phyloP scores from a whole-genome alignment of 208 protist genomes.

The Trichomonas vaginalis region DNA sequence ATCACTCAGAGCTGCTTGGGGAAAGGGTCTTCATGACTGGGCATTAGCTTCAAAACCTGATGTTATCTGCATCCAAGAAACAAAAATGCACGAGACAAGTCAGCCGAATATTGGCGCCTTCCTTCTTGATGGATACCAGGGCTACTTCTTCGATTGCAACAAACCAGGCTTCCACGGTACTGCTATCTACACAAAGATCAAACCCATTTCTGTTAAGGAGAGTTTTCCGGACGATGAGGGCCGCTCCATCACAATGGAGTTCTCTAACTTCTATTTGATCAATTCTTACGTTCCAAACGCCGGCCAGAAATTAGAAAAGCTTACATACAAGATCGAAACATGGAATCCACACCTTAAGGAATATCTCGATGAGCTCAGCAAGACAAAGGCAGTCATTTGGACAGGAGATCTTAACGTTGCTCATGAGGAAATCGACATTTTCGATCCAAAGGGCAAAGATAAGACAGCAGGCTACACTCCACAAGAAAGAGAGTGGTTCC shows the following conservation, averaged over 20 bases:
- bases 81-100: neutral
- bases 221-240: constrained; percentile 1
- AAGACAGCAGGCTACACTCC: constrained; percentile 2
- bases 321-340: neutral
- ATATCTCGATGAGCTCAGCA: neutral
- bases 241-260: neutral
- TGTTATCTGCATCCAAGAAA: neutral
- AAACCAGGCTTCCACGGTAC: neutral
- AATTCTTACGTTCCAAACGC: constrained; percentile 14
- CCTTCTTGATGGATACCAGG: neutral
- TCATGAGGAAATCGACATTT: neutral
- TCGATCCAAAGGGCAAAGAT: neutral
- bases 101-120: neutral
- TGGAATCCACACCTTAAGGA: neutral
- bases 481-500: neutral
- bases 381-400: neutral
- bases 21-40: neutral
- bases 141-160: neutral
- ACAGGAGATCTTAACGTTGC: constrained; percentile 20
- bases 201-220: neutral
- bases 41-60: neutral
- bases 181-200: neutral
- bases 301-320: neutral
- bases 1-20: neutral
- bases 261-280: neutral